phyloP scores from a whole-genome alignment of 768 basidiomycete genomes.

The Coprinellus micaceus region DNA sequence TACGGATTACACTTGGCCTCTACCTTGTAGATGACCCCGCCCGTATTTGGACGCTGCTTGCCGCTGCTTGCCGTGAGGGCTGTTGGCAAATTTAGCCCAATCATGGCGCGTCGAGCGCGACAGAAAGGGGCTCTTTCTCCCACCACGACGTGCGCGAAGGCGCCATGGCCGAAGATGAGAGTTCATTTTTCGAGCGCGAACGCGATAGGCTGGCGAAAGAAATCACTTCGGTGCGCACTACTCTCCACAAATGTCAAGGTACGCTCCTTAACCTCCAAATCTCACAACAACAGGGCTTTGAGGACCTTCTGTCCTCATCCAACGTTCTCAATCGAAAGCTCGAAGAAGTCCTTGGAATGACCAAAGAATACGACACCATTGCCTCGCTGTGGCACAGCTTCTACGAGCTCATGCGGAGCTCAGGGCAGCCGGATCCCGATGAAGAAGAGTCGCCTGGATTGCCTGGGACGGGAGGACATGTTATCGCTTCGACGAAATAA shows the following conservation, averaged over 20 bases:
- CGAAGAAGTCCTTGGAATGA: slow-evolving; percentile 90
- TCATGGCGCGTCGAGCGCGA: neutral
- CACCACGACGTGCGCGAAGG: neutral
- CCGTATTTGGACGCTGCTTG: neutral
- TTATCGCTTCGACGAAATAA: slow-evolving; percentile 34
- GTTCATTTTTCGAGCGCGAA: slow-evolving; percentile 74
- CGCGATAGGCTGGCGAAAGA: slow-evolving; percentile 71
- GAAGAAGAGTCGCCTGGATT: slow-evolving; percentile 38
- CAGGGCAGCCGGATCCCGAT: slow-evolving; percentile 31
- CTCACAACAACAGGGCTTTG: slow-evolving; percentile 57
- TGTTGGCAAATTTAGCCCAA: neutral
- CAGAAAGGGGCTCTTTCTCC: neutral
- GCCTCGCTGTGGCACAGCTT: slow-evolving; percentile 82
- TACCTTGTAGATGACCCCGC: neutral
- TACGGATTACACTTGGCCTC: neutral
- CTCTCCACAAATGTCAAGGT: neutral
- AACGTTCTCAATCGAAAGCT: slow-evolving; percentile 88
- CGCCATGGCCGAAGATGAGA: slow-evolving; percentile 36
- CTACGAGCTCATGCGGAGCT: slow-evolving; percentile 68
- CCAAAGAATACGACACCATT: slow-evolving; percentile 87
- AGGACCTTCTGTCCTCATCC: slow-evolving; percentile 78
- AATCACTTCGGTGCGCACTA: slow-evolving; percentile 58
- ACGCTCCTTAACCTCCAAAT: slow-evolving; percentile 21
- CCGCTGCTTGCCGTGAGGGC: neutral
- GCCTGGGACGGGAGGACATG: slow-evolving; percentile 72